Base-by-base conservation (phyloP, 345 rosid genomes). In the Angophora floribunda region DNA sequence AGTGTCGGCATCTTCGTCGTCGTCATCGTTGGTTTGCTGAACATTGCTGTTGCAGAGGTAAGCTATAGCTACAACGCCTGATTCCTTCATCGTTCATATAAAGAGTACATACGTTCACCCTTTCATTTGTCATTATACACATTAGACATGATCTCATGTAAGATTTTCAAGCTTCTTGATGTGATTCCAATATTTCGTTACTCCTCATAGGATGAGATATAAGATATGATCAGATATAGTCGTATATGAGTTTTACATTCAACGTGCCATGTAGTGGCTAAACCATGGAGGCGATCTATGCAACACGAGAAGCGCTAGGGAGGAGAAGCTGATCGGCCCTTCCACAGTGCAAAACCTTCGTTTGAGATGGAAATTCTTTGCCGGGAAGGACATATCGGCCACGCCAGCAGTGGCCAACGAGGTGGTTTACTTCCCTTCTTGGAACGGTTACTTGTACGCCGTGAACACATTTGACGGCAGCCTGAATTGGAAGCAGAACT, bases 371-470 rank as follows among this genome's bases (percentile, higher is more conserved):
- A 89, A 86, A 24, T 93, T 93, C 87, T 50, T 80, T 3, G 94
- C 95, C 19, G 95, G 95, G 47, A 91, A 86, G 52, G 92, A 95
- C 87, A 93, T 91, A 67, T 55, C 92, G 7, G 93, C 92, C 53
- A 93, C 95, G 47, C 95, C 94, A 4, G 95, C 94, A 10, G 36
- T 93, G 15, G 90, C 91, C 19, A 19, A 90, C 28, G 92, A 90
- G 24, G 90, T 89, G 17, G 91, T 93, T 30, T 93, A 93, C 84
- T 93, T 93, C 85, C 95, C 95, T 12, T 89, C 92, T 16, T 95
- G 95, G 95, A 95, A 95, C 88, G 95, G 95, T 6, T 88, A 87
- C 52, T 26, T 95, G 49, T 93, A 92, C 70, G 95, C 95, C 11
- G 91, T 94, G 24, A 90, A 88, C 17, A 93, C 95, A 21, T 44